Evolutionary conservation across 306 rosid species (phyloP).

Genomic region (Aeschynomene evenia): DNA sequence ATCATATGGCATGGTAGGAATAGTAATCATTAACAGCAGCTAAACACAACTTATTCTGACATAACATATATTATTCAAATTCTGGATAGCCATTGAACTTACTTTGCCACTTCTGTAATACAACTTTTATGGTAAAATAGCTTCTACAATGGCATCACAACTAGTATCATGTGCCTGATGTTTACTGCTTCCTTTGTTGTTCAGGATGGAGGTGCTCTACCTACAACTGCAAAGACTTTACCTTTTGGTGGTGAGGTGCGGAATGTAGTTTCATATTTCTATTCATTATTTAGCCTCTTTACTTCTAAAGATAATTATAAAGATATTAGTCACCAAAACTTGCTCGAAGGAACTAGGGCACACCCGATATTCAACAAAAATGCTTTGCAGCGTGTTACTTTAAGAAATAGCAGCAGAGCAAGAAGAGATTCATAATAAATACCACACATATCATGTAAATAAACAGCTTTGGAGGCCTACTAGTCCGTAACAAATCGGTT

Average conservation of each 20-base stretch:
- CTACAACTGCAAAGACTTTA: constrained; percentile 74
- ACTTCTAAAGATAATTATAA: background rate
- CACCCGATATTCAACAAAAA: background rate
- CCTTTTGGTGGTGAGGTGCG: constrained; percentile 97
- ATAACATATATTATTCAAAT: background rate
- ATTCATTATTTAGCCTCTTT: background rate
- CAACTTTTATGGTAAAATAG: background rate
- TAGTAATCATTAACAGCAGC: background rate
- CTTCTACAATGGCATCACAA: background rate
- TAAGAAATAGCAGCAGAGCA: background rate
- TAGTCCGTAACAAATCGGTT: background rate
- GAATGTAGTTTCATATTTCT: constrained; percentile 28
- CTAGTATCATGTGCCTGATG: constrained; percentile 7
- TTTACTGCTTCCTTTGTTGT: constrained; percentile 37
- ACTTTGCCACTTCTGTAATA: constrained; percentile 2
- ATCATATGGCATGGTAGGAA: background rate
- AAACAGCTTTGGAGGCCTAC: background rate
- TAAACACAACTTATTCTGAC: background rate
- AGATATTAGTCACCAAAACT: background rate
- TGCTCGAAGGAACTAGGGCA: background rate
- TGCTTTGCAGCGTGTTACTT: background rate
- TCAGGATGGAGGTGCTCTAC: constrained; percentile 89
- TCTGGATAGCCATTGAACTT: background rate
- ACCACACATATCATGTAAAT: background rate
- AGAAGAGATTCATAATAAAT: background rate